These are phyloP conservation scores for Suhomyces kunorum DNA, from an alignment of 1,139 yeast species.

Conservation along the genomic window DNA sequence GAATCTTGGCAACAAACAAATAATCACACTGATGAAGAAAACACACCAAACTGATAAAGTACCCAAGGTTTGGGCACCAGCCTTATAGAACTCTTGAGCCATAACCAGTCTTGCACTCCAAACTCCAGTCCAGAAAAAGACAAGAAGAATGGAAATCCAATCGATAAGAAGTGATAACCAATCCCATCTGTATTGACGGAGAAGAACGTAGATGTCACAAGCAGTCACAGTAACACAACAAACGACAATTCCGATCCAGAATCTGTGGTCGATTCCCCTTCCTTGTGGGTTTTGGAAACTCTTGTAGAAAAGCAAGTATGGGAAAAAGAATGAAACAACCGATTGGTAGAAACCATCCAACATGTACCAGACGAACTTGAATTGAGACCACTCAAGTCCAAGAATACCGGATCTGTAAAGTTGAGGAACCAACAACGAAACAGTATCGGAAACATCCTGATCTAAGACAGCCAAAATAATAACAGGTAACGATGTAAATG, in stretches of 20 bases:
- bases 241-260: constrained; percentile 56
- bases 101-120: constrained; percentile 50
- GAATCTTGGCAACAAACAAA: constrained; percentile 56
- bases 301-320: constrained; percentile 49
- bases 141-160: constrained; percentile 50
- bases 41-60: constrained; percentile 55
- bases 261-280: constrained; percentile 54
- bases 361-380: constrained; percentile 57
- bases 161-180: constrained; percentile 53
- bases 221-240: constrained; percentile 52
- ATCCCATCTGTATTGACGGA: constrained; percentile 64
- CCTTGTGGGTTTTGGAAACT: constrained; percentile 54
- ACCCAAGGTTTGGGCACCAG: constrained; percentile 58
- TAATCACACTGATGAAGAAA: constrained; percentile 47
- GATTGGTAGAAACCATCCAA: constrained; percentile 61
- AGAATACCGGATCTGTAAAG: constrained; percentile 56
- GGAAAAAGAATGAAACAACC: constrained; percentile 55
- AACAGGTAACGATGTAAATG: constrained; percentile 64
- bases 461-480: constrained; percentile 60
- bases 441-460: constrained; percentile 61
- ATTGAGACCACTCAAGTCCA: constrained; percentile 54
- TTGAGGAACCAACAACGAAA: constrained; percentile 60
- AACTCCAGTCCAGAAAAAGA: constrained; percentile 64
- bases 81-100: constrained; percentile 51
- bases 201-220: constrained; percentile 53